Base-by-base conservation (phyloP, 768 basidiomycete genomes). In the Myochromella boudieri region DNA sequence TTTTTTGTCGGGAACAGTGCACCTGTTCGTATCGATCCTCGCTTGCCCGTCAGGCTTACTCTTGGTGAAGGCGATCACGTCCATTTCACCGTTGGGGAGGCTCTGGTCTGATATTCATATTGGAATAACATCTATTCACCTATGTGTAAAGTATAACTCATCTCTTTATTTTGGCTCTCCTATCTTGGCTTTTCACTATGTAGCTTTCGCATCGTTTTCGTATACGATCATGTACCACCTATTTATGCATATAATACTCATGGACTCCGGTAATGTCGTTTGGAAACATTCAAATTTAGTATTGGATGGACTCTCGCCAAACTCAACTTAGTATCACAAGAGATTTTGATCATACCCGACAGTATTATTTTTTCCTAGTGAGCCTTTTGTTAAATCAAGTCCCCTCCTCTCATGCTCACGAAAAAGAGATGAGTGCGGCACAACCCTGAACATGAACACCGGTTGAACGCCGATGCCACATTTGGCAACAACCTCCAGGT, bases 31-130 rank as follows among this genome's bases (percentile, higher is more conserved):
- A 90, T 91, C 65, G 88, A 91, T 60, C 86, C 87, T 17, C 80
- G 87, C 43, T 67, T 91, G 33, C 86, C 88, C 11, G 88, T 91
- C 51, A 73, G 85, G 49, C 79, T 91, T 25, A 88, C 86, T 17
- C 74, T 91, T 32, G 87, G 87, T 21, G 88, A 91, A 57, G 87
- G 87, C 25, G 88, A 91, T 60, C 83, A 86, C 55, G 88, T 91
- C 22, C 88, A 91, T 52, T 77, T 77, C 54, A 75, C 72, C 7
- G 68, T 77, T 36, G 76, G 76, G 24, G 74, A 76, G 56, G 54
- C 71, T 25, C 55, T 77, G 46, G 68, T 71, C 20, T 46, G 36
- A 46, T 3, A 32, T 28, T 31, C 14, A 37, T 3, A 32, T 15
- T 18, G 36, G 17, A 41, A 15, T 26, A 12, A 9, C 7, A 22